Evolutionary conservation across 805 yeast species (phyloP), one percentile per base, ranked within the genome.

Genomic region (Schwanniomyces polymorphus): DNA sequence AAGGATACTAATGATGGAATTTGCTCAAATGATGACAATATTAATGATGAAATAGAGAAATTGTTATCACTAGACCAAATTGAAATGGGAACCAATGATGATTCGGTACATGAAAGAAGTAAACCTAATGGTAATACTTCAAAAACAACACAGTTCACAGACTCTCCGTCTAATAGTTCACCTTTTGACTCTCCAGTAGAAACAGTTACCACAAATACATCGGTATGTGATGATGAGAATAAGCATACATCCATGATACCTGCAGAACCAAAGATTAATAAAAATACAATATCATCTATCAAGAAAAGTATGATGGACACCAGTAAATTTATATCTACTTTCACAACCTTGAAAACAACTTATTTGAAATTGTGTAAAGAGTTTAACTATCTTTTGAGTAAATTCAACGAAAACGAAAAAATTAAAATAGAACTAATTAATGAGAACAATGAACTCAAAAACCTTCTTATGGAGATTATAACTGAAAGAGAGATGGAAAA

Each of bases 361-460:
- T 68, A 68, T 52, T 54, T 68, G 49, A 68, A 68, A 51, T 62
- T 68, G 43, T 68, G 74, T 52, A 67, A 64, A 45, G 74, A 68
- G 46, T 68, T 68, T 60, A 68, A 68, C 47, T 67, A 60, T 48
- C 52, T 68, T 17, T 57, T 68, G 49, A 53, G 56, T 29, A 68
- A 66, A 51, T 68, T 68, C 55, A 67, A 68, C 47, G 70, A 68
- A 42, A 68, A 67, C 49, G 74, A 68, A 53, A 51, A 53, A 35
- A 54, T 65, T 40, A 68, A 68, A 48, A 58, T 68, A 38, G 65
- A 63, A 47, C 54, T 68, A 47, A 68, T 68, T 45, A 60, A 68
- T 50, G 74, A 68, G 45, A 68, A 68, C 47, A 65, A 67, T 47
- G 65, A 67, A 49, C 58, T 68, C 42, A 57, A 60, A 42, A 54